Evolutionary conservation across 2,329 filamentous ascomycete genomes (phyloP).

Genomic region (Chalaropsis ovoidea): DNA sequence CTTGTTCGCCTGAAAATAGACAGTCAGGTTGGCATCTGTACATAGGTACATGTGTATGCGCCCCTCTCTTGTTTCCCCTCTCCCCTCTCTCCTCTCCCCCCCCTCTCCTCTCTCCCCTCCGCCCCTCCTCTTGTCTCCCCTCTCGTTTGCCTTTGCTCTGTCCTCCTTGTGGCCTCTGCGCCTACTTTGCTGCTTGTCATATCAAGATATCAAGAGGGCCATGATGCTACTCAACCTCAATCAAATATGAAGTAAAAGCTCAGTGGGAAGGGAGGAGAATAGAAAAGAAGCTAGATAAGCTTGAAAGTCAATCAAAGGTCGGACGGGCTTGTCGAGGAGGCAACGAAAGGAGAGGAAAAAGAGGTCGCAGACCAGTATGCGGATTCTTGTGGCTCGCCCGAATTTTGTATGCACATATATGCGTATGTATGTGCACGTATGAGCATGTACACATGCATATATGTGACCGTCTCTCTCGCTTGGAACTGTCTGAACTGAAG

Average conservation of each 20-base stretch:
- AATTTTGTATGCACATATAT: not conserved
- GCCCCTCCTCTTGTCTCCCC: not conserved
- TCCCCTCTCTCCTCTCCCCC: not conserved
- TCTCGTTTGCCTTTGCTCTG: not conserved
- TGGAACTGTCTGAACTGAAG: not conserved
- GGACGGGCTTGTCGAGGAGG: too few relatives aligned
- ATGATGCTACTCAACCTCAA: not conserved
- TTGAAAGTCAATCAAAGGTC: too few relatives aligned
- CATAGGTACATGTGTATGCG: too few relatives aligned
- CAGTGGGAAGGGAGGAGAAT: not conserved
- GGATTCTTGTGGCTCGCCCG: not conserved
- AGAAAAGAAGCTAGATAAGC: not conserved
- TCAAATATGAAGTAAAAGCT: too few relatives aligned
- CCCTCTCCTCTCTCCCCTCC: not conserved
- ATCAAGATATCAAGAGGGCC: not conserved
- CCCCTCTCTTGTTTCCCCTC: not conserved
- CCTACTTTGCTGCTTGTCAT: not conserved
- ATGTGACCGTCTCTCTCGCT: not conserved
- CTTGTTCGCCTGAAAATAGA: not conserved
- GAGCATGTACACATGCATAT: not conserved
- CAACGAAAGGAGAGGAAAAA: too few relatives aligned
- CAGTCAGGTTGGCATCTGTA: not conserved
- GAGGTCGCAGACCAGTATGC: not conserved
- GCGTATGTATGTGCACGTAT: not conserved
- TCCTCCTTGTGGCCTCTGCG: not conserved